Evolutionary conservation across 352 stramenopile genomes (phyloP), one percentile per base, ranked within the genome.

Genomic region (Phytophthora sansomeana): DNA sequence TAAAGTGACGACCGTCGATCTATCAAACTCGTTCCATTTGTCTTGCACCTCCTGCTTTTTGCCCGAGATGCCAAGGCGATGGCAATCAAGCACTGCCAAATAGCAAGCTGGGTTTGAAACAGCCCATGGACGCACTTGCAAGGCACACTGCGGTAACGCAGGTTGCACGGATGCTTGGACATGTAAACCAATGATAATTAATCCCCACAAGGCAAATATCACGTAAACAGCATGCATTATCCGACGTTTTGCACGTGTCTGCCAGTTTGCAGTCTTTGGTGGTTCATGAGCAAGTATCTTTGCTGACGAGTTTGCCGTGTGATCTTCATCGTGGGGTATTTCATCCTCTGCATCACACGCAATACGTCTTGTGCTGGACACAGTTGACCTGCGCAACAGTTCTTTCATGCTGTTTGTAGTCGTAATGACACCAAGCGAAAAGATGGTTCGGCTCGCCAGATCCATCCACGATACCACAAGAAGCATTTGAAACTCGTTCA

Each of bases 401-500:
- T 61, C 51, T 30, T 72, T 78, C 17, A 78, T 51, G 24, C 38
- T 75, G 17, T 24, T 65, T 8, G 49, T 56, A 0, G 60, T 67
- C 21, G 50, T 48, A 43, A 78, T 19, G 9, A 78, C 13, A 9
- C 66, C 64, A 24, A 72, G 38, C 4, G 65, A 72, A 33, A 75
- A 75, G 6, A 74, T 49, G 0, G 50, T 54, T 13, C 57, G 51
- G n/a, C 60, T 73, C 5, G 44, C 53, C 11, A 78, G 46, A 21
- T 78, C 70, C 9, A 19, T 49, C 57, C 61, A 72, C 4, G 70
- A 78, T 46, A 71, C 52, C 6, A 78, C 63, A 6, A 75, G 26
- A 36, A 78, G 42, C 48, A 75, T 63, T 47, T 71, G 65, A 38
- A 78, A 60, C 42, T 78, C 65, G 55, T 78, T 72, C 21, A 74